phyloP scores from a whole-genome alignment of 78 protist genomes.

The Dictyostelium discoideum region DNA sequence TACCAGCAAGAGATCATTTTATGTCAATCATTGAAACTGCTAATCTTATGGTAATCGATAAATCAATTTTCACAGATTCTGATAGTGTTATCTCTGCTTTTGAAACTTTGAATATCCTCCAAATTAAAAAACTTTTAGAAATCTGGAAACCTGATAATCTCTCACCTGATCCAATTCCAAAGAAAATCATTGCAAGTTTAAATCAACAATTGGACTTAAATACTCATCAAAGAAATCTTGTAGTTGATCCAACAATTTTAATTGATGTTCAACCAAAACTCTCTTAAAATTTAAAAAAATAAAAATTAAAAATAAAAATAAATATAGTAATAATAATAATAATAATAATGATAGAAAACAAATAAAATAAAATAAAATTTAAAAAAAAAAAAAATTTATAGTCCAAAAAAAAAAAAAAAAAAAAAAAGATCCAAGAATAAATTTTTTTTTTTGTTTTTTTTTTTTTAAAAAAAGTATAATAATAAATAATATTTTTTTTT shows the following conservation, averaged over 20 bases:
- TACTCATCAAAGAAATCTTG: constrained; percentile 10
- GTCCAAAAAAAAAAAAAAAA: too few species aligned
- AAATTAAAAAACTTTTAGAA: constrained; percentile 48
- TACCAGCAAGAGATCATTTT: background rate
- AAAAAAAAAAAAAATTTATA: too few species aligned
- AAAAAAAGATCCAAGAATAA: too few species aligned
- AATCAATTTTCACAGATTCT: constrained; percentile 62
- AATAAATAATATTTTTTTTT: too few species aligned
- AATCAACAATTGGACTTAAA: background rate
- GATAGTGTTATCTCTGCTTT: constrained; percentile 56
- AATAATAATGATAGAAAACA: too few species aligned
- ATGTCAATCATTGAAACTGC: constrained; percentile 52
- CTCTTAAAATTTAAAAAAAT: background rate
- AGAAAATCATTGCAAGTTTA: background rate
- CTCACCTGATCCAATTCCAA: constrained; percentile 74
- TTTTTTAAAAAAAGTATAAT: too few species aligned
- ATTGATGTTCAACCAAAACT: constrained; percentile 21
- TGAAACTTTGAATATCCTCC: constrained; percentile 41
- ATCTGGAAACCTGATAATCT: constrained; percentile 77
- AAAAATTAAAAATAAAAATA: too few species aligned
- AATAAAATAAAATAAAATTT: too few species aligned
- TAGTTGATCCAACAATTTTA: constrained; percentile 49
- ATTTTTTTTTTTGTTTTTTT: too few species aligned
- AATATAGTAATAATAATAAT: too few species aligned
- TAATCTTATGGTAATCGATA: constrained; percentile 71